These are phyloP conservation scores for Auriscalpium microsporum DNA, from an alignment of 768 basidiomycete genomes.

Conservation along the genomic window DNA sequence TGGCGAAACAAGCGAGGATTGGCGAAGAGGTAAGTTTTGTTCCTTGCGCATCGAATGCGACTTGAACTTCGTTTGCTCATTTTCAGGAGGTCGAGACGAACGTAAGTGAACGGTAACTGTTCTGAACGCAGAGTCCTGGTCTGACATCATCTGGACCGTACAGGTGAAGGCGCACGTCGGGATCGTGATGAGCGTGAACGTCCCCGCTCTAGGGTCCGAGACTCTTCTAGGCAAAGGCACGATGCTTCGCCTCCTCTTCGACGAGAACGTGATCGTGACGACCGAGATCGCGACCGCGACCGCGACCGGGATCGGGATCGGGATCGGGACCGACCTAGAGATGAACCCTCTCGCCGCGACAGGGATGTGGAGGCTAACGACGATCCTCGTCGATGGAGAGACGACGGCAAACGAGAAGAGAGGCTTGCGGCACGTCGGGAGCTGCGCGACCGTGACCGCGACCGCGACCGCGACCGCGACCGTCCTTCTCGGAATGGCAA, in stretches of 20 bases:
- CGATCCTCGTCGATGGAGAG: conserved; percentile 70
- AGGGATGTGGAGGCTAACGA: conserved; percentile 49
- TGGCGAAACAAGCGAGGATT: conserved; percentile 73
- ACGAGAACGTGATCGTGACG: conserved; percentile 23
- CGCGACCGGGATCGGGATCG: conserved; percentile 19
- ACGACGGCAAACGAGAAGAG: conserved; percentile 77
- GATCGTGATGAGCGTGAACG: conserved; percentile 60
- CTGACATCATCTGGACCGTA: neutral
- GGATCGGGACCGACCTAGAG: conserved; percentile 26
- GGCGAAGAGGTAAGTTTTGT: conserved; percentile 62
- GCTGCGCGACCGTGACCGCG: conserved; percentile 38
- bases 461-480: conserved; percentile 34
- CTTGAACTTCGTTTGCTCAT: conserved; percentile 4
- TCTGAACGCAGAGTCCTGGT: neutral
- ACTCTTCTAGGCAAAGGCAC: conserved; percentile 51
- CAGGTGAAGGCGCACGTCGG: conserved; percentile 44
- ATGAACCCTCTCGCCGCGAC: conserved; percentile 29
- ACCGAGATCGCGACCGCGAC: conserved; percentile 27
- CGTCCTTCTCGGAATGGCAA: conserved; percentile 33
- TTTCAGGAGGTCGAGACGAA: conserved; percentile 43
- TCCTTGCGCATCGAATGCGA: conserved; percentile 1
- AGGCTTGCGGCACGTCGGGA: conserved; percentile 55
- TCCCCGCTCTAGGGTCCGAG: conserved; percentile 55
- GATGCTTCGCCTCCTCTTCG: conserved; percentile 43
- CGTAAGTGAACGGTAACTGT: conserved; percentile 32